Conservation (phyloP, 148 eudicot species). For the Silene latifolia region DNA sequence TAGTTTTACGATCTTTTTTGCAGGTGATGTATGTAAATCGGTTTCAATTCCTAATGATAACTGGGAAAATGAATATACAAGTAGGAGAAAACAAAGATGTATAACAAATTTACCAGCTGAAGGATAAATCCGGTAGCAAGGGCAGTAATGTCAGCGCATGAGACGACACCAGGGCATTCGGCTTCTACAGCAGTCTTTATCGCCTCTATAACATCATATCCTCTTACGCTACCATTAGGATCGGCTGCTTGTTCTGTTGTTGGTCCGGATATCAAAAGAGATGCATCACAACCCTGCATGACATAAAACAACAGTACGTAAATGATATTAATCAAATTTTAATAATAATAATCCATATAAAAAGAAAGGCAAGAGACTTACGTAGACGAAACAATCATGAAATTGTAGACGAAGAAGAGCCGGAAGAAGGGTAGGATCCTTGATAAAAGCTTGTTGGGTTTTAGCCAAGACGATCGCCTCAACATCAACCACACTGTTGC, state of each 20-base stretch:
- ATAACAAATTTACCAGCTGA: constrained; percentile 21
- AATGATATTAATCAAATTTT: neutral
- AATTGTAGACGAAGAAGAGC: constrained; percentile 29
- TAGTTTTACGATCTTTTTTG: too few relatives aligned
- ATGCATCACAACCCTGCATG: constrained; percentile 61
- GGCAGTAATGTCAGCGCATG: constrained; percentile 40
- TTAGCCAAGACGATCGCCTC: constrained; percentile 32
- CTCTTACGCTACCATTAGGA: constrained; percentile 37
- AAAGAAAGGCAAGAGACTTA: constrained; percentile 14
- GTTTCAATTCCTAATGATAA: too few relatives aligned
- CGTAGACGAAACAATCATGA: constrained; percentile 57
- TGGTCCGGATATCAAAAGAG: constrained; percentile 39
- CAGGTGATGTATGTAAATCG: too few relatives aligned
- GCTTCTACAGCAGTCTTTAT: constrained; percentile 37
- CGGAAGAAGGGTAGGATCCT: constrained; percentile 20
- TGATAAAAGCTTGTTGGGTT: constrained; percentile 2
- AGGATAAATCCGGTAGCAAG: constrained; percentile 37
- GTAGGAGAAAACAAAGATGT: too few relatives aligned
- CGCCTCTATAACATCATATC: constrained; percentile 37
- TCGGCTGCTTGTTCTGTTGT: constrained; percentile 31
- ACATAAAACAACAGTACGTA: neutral
- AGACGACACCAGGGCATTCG: constrained; percentile 43
- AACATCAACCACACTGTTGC: neutral
- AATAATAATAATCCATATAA: neutral
- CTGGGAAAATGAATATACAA: too few relatives aligned